Evolutionary conservation across 257 asterid genomes (phyloP), one percentile per base, ranked within the genome.

Genomic region (Solanum appendiculatum): DNA sequence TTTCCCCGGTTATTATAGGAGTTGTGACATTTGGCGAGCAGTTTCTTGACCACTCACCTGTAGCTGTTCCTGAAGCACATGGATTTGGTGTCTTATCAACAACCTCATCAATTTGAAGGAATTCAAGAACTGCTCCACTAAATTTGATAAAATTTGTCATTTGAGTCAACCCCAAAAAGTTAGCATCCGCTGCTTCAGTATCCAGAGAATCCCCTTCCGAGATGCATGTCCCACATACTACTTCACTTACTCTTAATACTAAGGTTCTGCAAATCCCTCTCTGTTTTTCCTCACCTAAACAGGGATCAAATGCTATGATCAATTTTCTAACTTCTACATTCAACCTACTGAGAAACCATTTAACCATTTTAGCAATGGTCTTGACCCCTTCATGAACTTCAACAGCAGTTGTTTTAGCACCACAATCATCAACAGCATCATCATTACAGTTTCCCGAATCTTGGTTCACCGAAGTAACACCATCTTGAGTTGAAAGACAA

Each of bases 371-470:
- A 87, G 99, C 99, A 87, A 97, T 90, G 82, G 99, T 94, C 92
- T 96, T 97, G 78, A 95, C 99, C 88, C 99, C 99, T 92, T 97
- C 99, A 82, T 95, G 99, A 94, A 97, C 99, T 89, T 96, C 97
- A 86, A 92, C 90, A 69, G 96, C 84, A 87, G 92, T 91, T 48
- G 87, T 88, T 68, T 58, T 87, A 88, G 89, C 91, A 74, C 87
- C 85, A 72, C 29, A 51, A 31, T 48, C 68, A n/a, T 87, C 87
- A 25, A 68, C 85, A 75, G 88, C 86, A 77, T 89, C 97, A 48
- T 86, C 90, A 42, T 92, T 95, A 84, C 78, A 78, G 89, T 90
- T 95, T 74, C 91, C 89, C 37, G 48, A 70, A 86, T 85, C 90
- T 83, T 87, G 93, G 89, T 85, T 86, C 54, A 83, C 87, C 80